Percentiles rank a stretch among this genome's conserved stretches.
Evolutionary conservation across 495 filamentous ascomycete species (phyloP).

Genomic region (Tuber brumale): DNA sequence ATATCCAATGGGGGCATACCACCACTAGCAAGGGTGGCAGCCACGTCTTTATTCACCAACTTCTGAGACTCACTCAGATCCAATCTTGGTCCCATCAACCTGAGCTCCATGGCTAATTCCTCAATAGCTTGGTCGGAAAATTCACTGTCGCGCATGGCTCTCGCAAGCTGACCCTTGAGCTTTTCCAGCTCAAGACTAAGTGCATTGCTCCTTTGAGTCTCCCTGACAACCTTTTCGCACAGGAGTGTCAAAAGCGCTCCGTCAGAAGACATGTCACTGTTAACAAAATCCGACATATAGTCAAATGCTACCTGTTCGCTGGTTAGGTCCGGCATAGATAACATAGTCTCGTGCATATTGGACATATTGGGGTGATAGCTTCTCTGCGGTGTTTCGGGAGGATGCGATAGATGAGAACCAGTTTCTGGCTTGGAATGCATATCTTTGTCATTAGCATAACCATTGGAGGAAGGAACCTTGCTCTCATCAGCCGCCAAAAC

Average conservation of each 20-base stretch:
- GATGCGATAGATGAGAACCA: background rate
- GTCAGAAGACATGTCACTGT: background rate
- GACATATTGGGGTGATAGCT: background rate
- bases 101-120: background rate
- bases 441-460: background rate
- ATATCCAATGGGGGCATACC: background rate
- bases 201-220: background rate
- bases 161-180: background rate
- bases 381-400: background rate
- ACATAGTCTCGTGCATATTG: background rate
- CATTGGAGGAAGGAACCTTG: background rate
- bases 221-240: background rate
- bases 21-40: background rate
- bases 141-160: background rate
- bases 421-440: background rate
- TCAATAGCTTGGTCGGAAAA: background rate
- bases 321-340: background rate
- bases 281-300: background rate
- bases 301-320: background rate
- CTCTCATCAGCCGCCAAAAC: background rate
- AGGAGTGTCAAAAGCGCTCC: background rate
- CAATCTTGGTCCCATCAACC: background rate
- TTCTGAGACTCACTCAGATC: background rate
- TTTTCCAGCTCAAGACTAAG: background rate
- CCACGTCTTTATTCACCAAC: background rate